These are phyloP conservation scores for Tranzscheliella williamsii DNA, from an alignment of 1,284 basidiomycete species.

Conservation along the genomic window DNA sequence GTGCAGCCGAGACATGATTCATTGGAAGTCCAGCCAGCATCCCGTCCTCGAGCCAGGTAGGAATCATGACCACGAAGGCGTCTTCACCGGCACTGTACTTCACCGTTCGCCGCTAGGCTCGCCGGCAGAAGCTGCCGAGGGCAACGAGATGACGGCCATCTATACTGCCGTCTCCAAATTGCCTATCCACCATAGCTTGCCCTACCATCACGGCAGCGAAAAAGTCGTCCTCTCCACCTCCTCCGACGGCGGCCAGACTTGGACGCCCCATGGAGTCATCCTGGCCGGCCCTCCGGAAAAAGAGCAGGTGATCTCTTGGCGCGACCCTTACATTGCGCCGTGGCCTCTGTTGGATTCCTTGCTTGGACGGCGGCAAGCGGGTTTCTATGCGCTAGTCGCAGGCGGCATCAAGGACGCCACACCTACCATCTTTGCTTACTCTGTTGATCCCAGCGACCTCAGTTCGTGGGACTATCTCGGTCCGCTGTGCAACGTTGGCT, in stretches of 20 bases:
- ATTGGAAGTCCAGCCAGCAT: conserved; percentile 32
- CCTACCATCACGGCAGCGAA: conserved; percentile 41
- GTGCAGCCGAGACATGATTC: conserved; percentile 34
- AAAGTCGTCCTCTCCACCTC: conserved; percentile 44
- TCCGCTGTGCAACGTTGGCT: conserved; percentile 30
- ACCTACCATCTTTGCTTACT: conserved; percentile 43
- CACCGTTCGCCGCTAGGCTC: conserved; percentile 21
- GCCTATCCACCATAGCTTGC: conserved; percentile 43
- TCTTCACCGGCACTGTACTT: conserved; percentile 47
- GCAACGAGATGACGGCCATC: conserved; percentile 34
- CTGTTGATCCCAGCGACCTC: conserved; percentile 26
- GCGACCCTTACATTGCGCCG: conserved; percentile 39
- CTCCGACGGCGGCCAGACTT: conserved; percentile 35
- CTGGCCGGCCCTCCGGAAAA: conserved; percentile 33
- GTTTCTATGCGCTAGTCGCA: conserved; percentile 40
- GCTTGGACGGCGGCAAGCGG: conserved; percentile 10
- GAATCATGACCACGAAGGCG: conserved; percentile 41
- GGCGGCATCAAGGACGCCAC: conserved; percentile 37
- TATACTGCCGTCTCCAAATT: conserved; percentile 48
- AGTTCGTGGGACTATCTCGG: conserved; percentile 35
- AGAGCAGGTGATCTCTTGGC: conserved; percentile 42
- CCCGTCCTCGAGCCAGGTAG: conserved; percentile 25
- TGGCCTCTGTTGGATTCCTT: conserved; percentile 40
- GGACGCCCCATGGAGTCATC: conserved; percentile 25
- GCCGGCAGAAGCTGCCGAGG: conserved; percentile 5